These are phyloP conservation scores for Cordyceps cicadae DNA, from an alignment of 2,329 filamentous ascomycete species.

Conservation along the genomic window DNA sequence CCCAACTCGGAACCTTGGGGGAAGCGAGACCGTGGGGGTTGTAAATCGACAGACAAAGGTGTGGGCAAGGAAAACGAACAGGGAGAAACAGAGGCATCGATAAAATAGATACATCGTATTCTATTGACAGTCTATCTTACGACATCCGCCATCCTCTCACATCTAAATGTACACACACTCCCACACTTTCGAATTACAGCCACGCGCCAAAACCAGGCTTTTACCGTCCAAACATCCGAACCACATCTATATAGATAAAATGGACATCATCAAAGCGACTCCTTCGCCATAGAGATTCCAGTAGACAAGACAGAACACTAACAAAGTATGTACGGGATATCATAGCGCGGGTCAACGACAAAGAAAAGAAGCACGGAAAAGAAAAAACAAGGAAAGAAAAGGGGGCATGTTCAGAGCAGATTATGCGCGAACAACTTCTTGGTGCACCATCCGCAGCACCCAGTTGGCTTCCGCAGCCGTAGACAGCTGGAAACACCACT, in stretches of 20 bases:
- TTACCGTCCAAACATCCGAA: neutral
- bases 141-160: neutral
- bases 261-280: neutral
- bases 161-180: neutral
- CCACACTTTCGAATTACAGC: neutral
- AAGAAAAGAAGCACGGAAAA: neutral
- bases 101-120: neutral
- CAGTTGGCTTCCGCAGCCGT: constrained; percentile 45
- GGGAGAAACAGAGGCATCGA: neutral
- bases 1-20: no score
- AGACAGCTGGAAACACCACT: constrained; percentile 56
- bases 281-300: neutral
- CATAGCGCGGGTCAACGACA: neutral
- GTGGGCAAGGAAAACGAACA: no score
- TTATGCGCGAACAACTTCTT: constrained; percentile 41
- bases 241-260: neutral
- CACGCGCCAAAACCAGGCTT: neutral
- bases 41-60: no score
- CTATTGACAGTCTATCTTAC: neutral
- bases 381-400: neutral
- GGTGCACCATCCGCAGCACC: constrained; percentile 49
- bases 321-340: constrained; percentile 1
- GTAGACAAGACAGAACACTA: neutral
- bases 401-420: neutral
- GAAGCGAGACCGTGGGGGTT: no score